phyloP scores from a whole-genome alignment of 352 stramenopile genomes.

The Thalassiosira oceanica region DNA sequence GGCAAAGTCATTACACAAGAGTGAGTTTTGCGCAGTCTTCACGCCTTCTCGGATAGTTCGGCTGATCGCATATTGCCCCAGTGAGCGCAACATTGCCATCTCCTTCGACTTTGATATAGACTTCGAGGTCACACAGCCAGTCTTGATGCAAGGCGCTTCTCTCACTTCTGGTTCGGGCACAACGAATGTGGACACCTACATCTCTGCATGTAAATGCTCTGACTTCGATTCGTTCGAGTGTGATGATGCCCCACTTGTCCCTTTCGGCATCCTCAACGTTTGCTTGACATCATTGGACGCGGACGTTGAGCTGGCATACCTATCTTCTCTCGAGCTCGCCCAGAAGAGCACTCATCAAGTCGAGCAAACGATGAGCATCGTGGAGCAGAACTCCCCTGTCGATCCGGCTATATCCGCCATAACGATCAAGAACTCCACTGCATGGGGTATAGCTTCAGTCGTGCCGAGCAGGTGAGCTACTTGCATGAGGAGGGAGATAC shows the following conservation, averaged over 20 bases:
- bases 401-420: slow-evolving; percentile 11
- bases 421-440: slow-evolving; percentile 20
- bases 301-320: slow-evolving; percentile 28
- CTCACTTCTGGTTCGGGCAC: slow-evolving; percentile 12
- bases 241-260: slow-evolving; percentile 9
- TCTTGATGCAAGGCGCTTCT: slow-evolving; percentile 5
- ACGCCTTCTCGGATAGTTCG: not conserved
- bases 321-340: slow-evolving; percentile 10
- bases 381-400: not conserved
- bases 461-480: slow-evolving; percentile 13
- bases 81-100: slow-evolving; percentile 10
- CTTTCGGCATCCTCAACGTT: slow-evolving; percentile 21
- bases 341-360: not conserved
- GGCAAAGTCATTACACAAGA: slow-evolving; percentile 24
- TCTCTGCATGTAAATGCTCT: slow-evolving; percentile 36
- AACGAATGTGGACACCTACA: slow-evolving; percentile 23
- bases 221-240: slow-evolving; percentile 22
- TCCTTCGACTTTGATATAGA: slow-evolving; percentile 36
- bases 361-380: slow-evolving; percentile 2
- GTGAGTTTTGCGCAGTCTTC: slow-evolving; percentile 9
- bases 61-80: not conserved
- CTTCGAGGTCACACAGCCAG: slow-evolving; percentile 9
- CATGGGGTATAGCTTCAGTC: slow-evolving; percentile 8
- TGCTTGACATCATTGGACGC: slow-evolving; percentile 23
- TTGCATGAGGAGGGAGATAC: too few species aligned